These are phyloP conservation scores for Penicillium occitanis DNA, from an alignment of 2,329 filamentous ascomycete species.

Conservation along the genomic window DNA sequence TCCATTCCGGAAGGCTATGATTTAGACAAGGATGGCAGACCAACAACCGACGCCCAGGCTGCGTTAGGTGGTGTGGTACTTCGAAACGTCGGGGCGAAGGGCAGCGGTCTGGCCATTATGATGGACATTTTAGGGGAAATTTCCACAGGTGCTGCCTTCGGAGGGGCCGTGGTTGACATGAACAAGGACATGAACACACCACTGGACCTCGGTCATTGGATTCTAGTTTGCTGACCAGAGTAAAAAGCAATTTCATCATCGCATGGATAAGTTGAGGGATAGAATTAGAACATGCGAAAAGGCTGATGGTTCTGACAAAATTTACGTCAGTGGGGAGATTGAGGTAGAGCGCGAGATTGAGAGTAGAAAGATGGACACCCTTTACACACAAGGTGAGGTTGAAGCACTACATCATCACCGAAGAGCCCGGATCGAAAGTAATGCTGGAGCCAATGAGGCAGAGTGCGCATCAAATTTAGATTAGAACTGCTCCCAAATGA, in stretches of 20 bases:
- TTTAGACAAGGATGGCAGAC: slow-evolving; percentile 65
- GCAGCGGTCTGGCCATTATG: slow-evolving; percentile 74
- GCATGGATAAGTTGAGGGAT: neutral
- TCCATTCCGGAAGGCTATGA: slow-evolving; percentile 62
- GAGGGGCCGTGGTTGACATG: slow-evolving; percentile 59
- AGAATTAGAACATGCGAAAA: neutral
- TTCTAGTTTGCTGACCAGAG: neutral
- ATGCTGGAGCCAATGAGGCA: neutral
- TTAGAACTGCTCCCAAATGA: no score
- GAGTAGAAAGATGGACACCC: neutral
- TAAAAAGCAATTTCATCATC: neutral
- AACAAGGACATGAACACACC: neutral
- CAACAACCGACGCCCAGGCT: slow-evolving; percentile 66
- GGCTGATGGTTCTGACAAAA: neutral
- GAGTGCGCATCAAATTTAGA: neutral
- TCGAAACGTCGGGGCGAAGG: slow-evolving; percentile 82
- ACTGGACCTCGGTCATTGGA: neutral
- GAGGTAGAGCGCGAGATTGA: neutral
- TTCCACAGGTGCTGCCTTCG: slow-evolving; percentile 73
- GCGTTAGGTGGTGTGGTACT: slow-evolving; percentile 79
- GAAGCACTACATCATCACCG: neutral
- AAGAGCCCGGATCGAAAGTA: neutral
- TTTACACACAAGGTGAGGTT: neutral
- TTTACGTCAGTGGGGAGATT: neutral
- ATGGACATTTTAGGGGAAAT: slow-evolving; percentile 84